phyloP scores from a whole-genome alignment of 106 monocot species.

The Phalaenopsis equestris region DNA sequence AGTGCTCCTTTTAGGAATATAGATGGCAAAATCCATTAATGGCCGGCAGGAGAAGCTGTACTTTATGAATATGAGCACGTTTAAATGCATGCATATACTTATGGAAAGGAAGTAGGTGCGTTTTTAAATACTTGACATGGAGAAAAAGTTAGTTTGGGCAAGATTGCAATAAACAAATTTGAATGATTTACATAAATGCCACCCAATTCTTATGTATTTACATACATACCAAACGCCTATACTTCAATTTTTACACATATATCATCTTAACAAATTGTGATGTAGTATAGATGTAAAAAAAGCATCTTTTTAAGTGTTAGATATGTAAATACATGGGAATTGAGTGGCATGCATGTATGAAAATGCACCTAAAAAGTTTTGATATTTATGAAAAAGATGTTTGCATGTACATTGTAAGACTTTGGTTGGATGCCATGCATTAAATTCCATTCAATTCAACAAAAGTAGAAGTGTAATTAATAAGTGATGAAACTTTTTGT shows the following conservation, averaged over 20 bases:
- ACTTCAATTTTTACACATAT: too few relatives aligned
- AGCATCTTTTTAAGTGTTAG: too few relatives aligned
- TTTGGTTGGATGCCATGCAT: background rate
- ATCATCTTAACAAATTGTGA: too few relatives aligned
- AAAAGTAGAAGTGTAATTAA: background rate
- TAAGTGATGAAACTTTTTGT: background rate
- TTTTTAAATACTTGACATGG: background rate
- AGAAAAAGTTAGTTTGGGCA: background rate
- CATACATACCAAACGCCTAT: too few relatives aligned
- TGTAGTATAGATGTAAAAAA: too few relatives aligned
- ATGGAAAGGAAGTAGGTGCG: background rate
- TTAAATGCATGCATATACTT: background rate
- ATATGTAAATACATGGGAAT: too few relatives aligned
- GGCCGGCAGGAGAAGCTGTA: background rate
- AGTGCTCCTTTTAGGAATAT: background rate
- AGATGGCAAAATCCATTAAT: background rate
- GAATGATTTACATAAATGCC: too few relatives aligned
- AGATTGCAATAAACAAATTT: background rate
- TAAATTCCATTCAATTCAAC: background rate
- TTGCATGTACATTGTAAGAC: background rate
- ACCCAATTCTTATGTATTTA: too few relatives aligned
- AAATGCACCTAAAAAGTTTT: too few relatives aligned
- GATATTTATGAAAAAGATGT: too few relatives aligned
- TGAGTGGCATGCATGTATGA: too few relatives aligned
- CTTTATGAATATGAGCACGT: background rate